phyloP scores from a whole-genome alignment of 2,329 filamentous ascomycete species.

The Arthrocladium fulminans region DNA sequence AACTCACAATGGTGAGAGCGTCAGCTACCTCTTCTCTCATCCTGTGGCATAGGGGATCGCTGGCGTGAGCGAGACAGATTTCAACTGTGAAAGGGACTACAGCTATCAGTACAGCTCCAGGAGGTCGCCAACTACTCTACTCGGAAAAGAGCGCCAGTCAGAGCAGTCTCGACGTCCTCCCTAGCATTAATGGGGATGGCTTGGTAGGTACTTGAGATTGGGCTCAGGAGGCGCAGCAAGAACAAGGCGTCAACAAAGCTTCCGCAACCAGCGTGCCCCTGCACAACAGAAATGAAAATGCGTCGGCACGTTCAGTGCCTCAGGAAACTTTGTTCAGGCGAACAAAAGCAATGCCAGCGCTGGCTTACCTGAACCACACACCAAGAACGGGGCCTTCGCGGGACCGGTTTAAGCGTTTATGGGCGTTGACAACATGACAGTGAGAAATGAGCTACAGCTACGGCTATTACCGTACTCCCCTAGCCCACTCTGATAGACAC shows the following conservation, averaged over 20 bases:
- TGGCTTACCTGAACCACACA: not conserved
- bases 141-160: not conserved
- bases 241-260: not conserved
- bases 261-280: not conserved
- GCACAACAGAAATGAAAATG: too few species aligned
- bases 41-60: constrained; percentile 26
- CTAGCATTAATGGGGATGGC: not conserved
- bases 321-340: not conserved
- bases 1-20: constrained; percentile 45
- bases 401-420: constrained; percentile 3
- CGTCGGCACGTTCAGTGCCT: not conserved
- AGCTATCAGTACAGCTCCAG: constrained; percentile 1
- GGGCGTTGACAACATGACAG: not conserved
- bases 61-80: not conserved
- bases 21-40: constrained; percentile 44
- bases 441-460: not conserved
- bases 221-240: constrained; percentile 7
- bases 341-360: not conserved
- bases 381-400: not conserved
- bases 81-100: not conserved
- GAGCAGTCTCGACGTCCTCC: not conserved
- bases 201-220: not conserved
- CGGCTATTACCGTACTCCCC: too few species aligned
- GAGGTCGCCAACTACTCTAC: not conserved
- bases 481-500: not conserved